These are phyloP conservation scores for Geotrichum reessii DNA, from an alignment of 1,139 yeast species.

Conservation along the genomic window DNA sequence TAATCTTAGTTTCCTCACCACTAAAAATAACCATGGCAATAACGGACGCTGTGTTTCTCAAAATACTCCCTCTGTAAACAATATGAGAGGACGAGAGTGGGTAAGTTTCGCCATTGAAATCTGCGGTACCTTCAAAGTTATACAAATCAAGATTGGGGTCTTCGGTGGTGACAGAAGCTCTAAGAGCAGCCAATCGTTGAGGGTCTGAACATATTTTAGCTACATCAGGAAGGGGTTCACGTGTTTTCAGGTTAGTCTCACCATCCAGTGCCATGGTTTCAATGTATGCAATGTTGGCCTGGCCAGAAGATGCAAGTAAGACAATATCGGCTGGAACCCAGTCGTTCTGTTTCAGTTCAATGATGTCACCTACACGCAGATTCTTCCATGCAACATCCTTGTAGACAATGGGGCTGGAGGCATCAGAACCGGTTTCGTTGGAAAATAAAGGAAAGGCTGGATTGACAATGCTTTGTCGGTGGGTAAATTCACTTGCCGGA, in stretches of 20 bases:
- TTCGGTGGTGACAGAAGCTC: constrained; percentile 57
- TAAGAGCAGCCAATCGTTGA: constrained; percentile 46
- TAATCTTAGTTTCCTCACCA: constrained; percentile 92
- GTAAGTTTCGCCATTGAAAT: constrained; percentile 36
- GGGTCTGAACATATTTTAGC: constrained; percentile 48
- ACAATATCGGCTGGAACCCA: constrained; percentile 92
- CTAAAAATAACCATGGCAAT: constrained; percentile 83
- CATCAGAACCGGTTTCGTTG: constrained; percentile 9
- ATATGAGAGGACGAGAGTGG: constrained; percentile 79
- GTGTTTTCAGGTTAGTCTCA: constrained; percentile 82
- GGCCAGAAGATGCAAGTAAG: constrained; percentile 59
- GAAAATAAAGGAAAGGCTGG: constrained; percentile 8
- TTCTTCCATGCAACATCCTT: constrained; percentile 58
- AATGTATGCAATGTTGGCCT: constrained; percentile 68
- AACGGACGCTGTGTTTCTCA: constrained; percentile 71
- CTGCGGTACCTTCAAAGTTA: constrained; percentile 77
- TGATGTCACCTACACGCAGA: constrained; percentile 76
- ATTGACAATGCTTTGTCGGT: background rate
- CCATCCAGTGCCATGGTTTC: constrained; percentile 99
- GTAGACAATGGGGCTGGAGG: constrained; percentile 31
- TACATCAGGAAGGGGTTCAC: constrained; percentile 59
- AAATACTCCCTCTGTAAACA: constrained; percentile 78
- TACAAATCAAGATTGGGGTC: constrained; percentile 90
- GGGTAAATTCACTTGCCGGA: background rate
- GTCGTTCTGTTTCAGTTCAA: constrained; percentile 68